Evolutionary conservation across 1,284 basidiomycete genomes (phyloP).

Genomic region (Baeospora myosura): DNA sequence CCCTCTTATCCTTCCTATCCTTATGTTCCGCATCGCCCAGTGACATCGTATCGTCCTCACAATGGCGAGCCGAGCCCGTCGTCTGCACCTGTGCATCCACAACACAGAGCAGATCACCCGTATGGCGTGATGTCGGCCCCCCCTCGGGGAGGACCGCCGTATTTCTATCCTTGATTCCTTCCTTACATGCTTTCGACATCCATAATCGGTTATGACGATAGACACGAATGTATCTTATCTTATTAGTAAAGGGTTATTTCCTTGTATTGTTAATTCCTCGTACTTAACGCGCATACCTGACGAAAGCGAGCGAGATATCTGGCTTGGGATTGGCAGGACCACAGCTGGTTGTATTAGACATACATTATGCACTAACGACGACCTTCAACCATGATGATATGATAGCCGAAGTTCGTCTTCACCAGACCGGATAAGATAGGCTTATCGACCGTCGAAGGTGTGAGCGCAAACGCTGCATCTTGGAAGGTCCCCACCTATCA

Average conservation of each 20-base stretch:
- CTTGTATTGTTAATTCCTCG: no score
- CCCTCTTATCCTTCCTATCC: not conserved
- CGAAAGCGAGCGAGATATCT: no score
- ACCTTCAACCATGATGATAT: constrained; percentile 84
- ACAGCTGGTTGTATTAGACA: no score
- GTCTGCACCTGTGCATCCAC: not conserved
- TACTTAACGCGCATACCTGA: no score
- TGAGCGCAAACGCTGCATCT: constrained; percentile 73
- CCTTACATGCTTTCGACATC: not conserved
- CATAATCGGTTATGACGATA: no score
- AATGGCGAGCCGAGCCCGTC: not conserved
- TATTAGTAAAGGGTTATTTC: no score
- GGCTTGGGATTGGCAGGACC: no score
- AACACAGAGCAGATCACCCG: not conserved
- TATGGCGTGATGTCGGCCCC: not conserved
- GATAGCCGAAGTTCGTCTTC: constrained; percentile 80
- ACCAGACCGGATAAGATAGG: constrained; percentile 64
- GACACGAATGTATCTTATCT: no score
- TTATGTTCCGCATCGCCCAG: not conserved
- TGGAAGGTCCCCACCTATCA: constrained; percentile 59
- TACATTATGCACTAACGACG: constrained; percentile 42
- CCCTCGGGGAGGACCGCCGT: not conserved
- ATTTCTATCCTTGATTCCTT: not conserved
- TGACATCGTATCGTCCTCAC: not conserved
- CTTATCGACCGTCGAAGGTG: constrained; percentile 73